Percentiles rank a stretch among this genome's conserved stretches.
These are phyloP conservation scores for Entophlyctis helioformis DNA, from an alignment of 192 early-diverging fungal genomes.

Conservation along the genomic window DNA sequence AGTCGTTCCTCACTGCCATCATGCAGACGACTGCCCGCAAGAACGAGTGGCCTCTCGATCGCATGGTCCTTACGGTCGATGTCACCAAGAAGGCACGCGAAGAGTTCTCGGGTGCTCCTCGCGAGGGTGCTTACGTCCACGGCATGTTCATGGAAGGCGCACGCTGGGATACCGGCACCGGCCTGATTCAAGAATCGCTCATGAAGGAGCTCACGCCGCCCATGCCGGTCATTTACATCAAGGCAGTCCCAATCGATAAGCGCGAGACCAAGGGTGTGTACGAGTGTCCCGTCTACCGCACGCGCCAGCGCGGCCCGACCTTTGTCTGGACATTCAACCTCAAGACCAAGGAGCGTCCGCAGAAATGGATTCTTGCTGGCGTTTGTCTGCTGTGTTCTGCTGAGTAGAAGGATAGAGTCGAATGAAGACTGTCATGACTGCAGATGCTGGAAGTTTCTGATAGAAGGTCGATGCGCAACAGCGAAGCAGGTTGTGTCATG, in stretches of 20 bases:
- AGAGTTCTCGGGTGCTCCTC: slow-evolving; percentile 48
- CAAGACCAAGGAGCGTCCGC: slow-evolving; percentile 52
- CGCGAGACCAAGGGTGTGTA: slow-evolving; percentile 54
- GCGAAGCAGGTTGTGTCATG: too few species aligned
- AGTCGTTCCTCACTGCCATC: slow-evolving; percentile 57
- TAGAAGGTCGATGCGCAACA: too few species aligned
- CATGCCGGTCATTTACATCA: slow-evolving; percentile 58
- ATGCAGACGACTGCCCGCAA: slow-evolving; percentile 60
- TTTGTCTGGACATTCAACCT: slow-evolving; percentile 57
- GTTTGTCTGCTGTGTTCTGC: slow-evolving; percentile 38
- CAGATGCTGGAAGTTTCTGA: too few species aligned
- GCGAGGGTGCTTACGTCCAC: slow-evolving; percentile 52
- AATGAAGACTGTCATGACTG: too few species aligned
- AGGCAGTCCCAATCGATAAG: slow-evolving; percentile 52
- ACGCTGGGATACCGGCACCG: slow-evolving; percentile 50
- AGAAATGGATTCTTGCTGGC: slow-evolving; percentile 53
- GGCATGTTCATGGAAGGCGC: slow-evolving; percentile 58
- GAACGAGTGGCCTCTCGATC: slow-evolving; percentile 53
- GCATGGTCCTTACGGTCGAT: slow-evolving; percentile 51
- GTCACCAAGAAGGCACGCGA: slow-evolving; percentile 50
- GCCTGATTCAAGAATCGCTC: slow-evolving; percentile 49
- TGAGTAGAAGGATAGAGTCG: slow-evolving; percentile 24
- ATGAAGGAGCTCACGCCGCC: slow-evolving; percentile 50
- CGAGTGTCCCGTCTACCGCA: slow-evolving; percentile 54
- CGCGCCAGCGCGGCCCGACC: slow-evolving; percentile 47